Evolutionary conservation across 352 stramenopile genomes (phyloP), one percentile per base, ranked within the genome.

Genomic region (Plasmopara viticola): DNA sequence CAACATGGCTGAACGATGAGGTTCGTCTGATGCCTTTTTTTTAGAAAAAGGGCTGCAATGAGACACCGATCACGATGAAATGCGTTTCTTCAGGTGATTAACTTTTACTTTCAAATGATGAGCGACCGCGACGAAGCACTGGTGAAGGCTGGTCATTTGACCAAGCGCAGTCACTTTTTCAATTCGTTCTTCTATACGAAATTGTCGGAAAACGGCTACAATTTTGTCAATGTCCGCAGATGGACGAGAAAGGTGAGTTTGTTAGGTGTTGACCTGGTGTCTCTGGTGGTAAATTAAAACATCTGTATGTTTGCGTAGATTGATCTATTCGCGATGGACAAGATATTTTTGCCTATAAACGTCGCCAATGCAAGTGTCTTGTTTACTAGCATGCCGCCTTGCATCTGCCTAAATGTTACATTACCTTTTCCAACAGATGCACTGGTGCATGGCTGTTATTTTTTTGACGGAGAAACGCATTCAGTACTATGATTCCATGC

Each of bases 271-370:
- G 20, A 39, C 15, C 9, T 33, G n/a, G 6, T 39, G 15, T 44
- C 20, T 25, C 20, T 39, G 12, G 9, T 52, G n/a, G 9, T 28
- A 12, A 35, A 2, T 35, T 35, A 1, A 2, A 12, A 35, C 10
- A 12, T 9, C 9, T 5, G 31, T 35, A 18, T 55, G 12, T 29
- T 48, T 40, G 39, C 45, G 20, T 49, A 88, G 83, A 75, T 94
- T 47, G 84, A 94, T 57, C 25, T 94, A n/a, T 94, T 94, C 50
- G 61, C 78, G n/a, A 90, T 94, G 81, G 84, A 94, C 68, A 94
- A 94, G 53, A 74, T 94, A 56, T 92, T 92, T 51, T 71, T 94
- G 4, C 84, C 84, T 4, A 74, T 94, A 45, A 92, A 94, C 48
- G 66, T 94, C n/a, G 82, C 72, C 40, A 92, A 94, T 50, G 84